Conservation (phyloP, 2,329 filamentous ascomycete genomes). For the Hyphodiscus sp. region DNA sequence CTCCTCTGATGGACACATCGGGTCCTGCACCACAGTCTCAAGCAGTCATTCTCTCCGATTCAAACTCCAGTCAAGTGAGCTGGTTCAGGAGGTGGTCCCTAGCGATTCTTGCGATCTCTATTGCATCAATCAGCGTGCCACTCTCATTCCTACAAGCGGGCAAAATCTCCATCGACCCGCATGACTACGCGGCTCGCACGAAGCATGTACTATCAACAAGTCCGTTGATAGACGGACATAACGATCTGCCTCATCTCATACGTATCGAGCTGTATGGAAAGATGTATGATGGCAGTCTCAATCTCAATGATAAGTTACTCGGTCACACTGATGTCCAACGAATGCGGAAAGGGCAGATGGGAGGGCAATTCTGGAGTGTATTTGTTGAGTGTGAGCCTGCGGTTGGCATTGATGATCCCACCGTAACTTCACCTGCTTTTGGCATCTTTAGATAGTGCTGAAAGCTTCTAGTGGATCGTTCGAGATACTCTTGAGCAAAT, state of each 20-base stretch:
- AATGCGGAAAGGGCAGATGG: constrained; percentile 24
- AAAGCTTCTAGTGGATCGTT: constrained; percentile 28
- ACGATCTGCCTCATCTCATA: constrained; percentile 29
- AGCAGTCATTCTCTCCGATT: not conserved
- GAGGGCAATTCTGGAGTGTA: constrained; percentile 30
- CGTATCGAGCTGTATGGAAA: constrained; percentile 25
- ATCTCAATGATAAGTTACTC: constrained; percentile 16
- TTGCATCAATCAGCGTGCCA: not conserved
- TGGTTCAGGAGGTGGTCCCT: not conserved
- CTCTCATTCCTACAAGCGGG: not conserved
- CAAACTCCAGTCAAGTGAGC: not conserved
- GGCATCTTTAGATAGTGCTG: not conserved
- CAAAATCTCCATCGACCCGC: constrained; percentile 2
- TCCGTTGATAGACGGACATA: constrained; percentile 31
- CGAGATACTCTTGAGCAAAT: constrained; percentile 50
- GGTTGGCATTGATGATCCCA: constrained; percentile 8
- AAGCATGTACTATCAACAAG: constrained; percentile 20
- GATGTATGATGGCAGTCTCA: constrained; percentile 24
- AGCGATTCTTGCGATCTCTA: not conserved
- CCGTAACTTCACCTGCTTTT: not conserved
- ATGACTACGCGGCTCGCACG: constrained; percentile 8
- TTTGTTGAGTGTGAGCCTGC: constrained; percentile 15
- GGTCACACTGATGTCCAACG: constrained; percentile 27
- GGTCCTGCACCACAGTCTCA: not conserved
- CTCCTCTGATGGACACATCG: not conserved